Conservation (phyloP, 371 early-diverging fungal genomes). For the Apophysomyces ossiformis region DNA sequence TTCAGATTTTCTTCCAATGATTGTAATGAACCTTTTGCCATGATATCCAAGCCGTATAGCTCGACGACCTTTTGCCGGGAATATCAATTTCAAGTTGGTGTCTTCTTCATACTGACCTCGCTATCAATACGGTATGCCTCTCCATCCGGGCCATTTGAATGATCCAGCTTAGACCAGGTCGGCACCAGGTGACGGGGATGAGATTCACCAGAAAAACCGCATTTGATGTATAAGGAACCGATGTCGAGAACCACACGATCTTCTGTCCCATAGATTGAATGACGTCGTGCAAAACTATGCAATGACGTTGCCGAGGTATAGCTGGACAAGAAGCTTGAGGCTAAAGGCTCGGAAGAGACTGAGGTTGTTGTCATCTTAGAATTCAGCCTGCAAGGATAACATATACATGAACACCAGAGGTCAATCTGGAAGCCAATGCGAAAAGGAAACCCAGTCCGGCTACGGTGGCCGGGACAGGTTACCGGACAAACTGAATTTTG, state of each 20-base stretch:
- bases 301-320: conserved; percentile 42
- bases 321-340: conserved; percentile 43
- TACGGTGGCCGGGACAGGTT: too few species aligned
- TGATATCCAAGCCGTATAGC: conserved; percentile 58
- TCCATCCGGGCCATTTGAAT: conserved; percentile 38
- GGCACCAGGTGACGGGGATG: conserved; percentile 76
- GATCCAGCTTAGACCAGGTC: conserved; percentile 46
- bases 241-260: conserved; percentile 89
- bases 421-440: too few species aligned
- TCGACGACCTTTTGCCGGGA: conserved; percentile 35
- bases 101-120: conserved; percentile 34
- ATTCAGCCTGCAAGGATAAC: background rate
- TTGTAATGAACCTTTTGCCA: conserved; percentile 41
- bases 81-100: background rate
- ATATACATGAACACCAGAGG: background rate
- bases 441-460: too few species aligned
- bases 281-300: conserved; percentile 55
- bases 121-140: conserved; percentile 50
- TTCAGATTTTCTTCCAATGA: conserved; percentile 48
- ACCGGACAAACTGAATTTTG: too few species aligned
- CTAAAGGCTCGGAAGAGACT: conserved; percentile 45
- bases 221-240: conserved; percentile 81
- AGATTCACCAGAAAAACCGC: conserved; percentile 89
- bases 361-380: conserved; percentile 50
- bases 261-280: conserved; percentile 75